Evolutionary conservation across 2,329 filamentous ascomycete genomes (phyloP).

Genomic region (Cladophialophora psammophila): DNA sequence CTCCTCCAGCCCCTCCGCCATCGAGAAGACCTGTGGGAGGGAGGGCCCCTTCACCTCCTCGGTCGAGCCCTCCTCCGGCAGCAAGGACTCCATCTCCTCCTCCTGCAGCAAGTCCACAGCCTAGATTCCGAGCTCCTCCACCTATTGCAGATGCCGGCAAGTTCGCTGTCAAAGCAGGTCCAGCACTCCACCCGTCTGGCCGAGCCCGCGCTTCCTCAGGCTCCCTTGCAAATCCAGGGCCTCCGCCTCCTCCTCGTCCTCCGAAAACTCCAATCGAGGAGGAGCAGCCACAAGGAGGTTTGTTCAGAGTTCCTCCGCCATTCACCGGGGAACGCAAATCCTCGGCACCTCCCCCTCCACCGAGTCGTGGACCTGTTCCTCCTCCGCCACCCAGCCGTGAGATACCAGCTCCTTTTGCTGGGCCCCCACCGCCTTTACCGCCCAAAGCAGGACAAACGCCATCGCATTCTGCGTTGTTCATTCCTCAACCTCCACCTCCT

Average conservation of each 20-base stretch:
- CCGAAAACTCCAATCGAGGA: conserved; percentile 76
- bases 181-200: conserved; percentile 54
- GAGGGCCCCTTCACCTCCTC: conserved; percentile 54
- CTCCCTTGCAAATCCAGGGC: conserved; percentile 61
- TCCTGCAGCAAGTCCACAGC: conserved; percentile 67
- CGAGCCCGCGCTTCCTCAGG: conserved; percentile 59
- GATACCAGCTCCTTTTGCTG: conserved; percentile 51
- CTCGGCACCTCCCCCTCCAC: conserved; percentile 74
- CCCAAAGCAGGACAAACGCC: conserved; percentile 46
- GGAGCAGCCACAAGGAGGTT: conserved; percentile 58
- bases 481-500: conserved; percentile 57
- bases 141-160: conserved; percentile 90
- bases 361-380: conserved; percentile 73
- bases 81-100: conserved; percentile 75
- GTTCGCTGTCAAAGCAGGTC: conserved; percentile 68
- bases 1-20: conserved; percentile 67
- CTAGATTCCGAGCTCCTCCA: conserved; percentile 82
- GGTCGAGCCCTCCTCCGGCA: conserved; percentile 62
- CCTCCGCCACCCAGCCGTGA: conserved; percentile 70
- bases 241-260: conserved; percentile 72
- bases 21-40: conserved; percentile 56
- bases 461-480: conserved; percentile 28
- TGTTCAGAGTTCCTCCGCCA: conserved; percentile 79
- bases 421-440: conserved; percentile 77
- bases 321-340: conserved; percentile 72